Evolutionary conservation across 176 grass and related monocot genomes (phyloP).

Genomic region (Avena sativa): DNA sequence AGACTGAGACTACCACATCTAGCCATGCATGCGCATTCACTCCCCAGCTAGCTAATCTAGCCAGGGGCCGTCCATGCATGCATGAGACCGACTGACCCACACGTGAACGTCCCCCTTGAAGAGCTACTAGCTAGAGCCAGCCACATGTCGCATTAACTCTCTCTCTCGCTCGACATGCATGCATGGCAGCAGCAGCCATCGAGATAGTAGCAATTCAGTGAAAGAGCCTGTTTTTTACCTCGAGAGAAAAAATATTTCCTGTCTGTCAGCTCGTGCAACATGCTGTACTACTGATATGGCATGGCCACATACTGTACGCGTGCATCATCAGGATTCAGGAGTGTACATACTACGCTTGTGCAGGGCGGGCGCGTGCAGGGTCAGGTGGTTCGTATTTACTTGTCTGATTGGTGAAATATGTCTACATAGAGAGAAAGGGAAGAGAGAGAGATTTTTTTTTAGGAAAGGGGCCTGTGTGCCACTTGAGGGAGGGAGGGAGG

Average conservation of each 20-base stretch:
- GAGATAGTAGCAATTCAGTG: background rate
- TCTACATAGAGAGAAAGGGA: background rate
- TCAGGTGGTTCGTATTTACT: constrained; percentile 48
- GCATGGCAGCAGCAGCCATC: background rate
- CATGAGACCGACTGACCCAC: constrained; percentile 4
- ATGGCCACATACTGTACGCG: background rate
- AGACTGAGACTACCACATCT: background rate
- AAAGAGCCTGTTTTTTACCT: background rate
- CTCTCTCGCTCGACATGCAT: background rate
- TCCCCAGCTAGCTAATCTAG: constrained; percentile 1
- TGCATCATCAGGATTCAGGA: background rate
- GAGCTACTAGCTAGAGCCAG: background rate
- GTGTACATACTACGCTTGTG: background rate
- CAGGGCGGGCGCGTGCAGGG: background rate
- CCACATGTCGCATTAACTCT: constrained; percentile 3
- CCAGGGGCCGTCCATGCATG: constrained; percentile 12
- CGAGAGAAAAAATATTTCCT: background rate
- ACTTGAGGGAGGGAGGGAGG: constrained; percentile 6
- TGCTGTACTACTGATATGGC: background rate
- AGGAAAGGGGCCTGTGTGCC: constrained; percentile 3
- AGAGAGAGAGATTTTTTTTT: background rate
- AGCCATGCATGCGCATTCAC: constrained; percentile 15
- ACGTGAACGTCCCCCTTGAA: constrained; percentile 11
- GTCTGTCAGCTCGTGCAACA: background rate
- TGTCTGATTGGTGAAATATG: constrained; percentile 26